Conservation (phyloP, 371 early-diverging fungal genomes). For the Mortierella sp. region DNA sequence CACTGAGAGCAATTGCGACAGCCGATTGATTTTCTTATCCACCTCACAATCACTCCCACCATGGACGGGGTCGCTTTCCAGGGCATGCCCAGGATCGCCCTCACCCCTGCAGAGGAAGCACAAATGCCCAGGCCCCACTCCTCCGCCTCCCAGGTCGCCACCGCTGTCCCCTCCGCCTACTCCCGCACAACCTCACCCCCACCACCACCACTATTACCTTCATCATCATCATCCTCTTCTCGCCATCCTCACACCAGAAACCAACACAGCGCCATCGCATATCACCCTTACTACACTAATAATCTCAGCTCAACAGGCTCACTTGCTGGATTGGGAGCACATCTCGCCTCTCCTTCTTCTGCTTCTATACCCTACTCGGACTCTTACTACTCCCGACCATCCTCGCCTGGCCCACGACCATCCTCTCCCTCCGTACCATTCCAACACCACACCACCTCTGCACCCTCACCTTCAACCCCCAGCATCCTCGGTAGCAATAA, state of each 20-base stretch:
- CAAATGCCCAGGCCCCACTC: slow-evolving; percentile 50
- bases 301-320: slow-evolving; percentile 24
- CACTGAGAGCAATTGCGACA: slow-evolving; percentile 10
- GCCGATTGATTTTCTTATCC: neutral
- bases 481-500: slow-evolving; percentile 18
- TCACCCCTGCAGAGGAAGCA: slow-evolving; percentile 55
- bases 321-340: slow-evolving; percentile 23
- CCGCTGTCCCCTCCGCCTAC: slow-evolving; percentile 46
- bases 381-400: slow-evolving; percentile 27
- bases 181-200: slow-evolving; percentile 19
- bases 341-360: slow-evolving; percentile 29
- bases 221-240: slow-evolving; percentile 18
- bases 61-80: slow-evolving; percentile 56
- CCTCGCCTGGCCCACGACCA: slow-evolving; percentile 45
- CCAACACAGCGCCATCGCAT: slow-evolving; percentile 25
- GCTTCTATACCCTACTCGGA: slow-evolving; percentile 40
- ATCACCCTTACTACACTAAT: slow-evolving; percentile 40
- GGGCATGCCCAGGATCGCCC: slow-evolving; percentile 58
- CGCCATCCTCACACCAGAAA: slow-evolving; percentile 37
- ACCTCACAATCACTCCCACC: slow-evolving; percentile 1
- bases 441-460: slow-evolving; percentile 15
- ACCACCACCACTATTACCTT: neutral
- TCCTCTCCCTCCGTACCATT: slow-evolving; percentile 26
- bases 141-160: slow-evolving; percentile 52
- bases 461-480: slow-evolving; percentile 8